Evolutionary conservation across 345 rosid species (phyloP), one percentile per base, ranked within the genome.

Genomic region (Clarkia xantiana): DNA sequence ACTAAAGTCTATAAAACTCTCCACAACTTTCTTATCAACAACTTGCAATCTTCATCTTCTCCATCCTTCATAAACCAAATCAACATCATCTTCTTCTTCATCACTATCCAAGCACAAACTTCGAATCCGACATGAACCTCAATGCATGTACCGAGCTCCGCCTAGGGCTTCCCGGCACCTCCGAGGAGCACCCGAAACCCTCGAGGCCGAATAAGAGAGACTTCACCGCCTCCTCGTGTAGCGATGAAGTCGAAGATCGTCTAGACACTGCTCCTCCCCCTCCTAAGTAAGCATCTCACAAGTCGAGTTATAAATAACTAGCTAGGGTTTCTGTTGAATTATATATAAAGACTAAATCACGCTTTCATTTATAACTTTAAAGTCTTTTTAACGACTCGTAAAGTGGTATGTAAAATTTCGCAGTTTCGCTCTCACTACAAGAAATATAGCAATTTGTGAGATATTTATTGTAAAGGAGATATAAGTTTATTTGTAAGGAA

Each of bases 111-210:
- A 42, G 36, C 12, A 45, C 71, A 72, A 52, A 34, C 42, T 68
- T 41, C 36, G 67, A 71, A 52, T 53, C 47, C 14, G 62, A 61
- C 45, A 65, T 72, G 3, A 81, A 75, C 61, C 71, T 80, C 49
- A 71, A 64, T 70, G 89, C 74, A 29, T 29, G 36, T 46, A 88
- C 93, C 0, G 95, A 88, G 75, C 76, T 89, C 14, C 74, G 88
- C 45, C 65, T 90, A 38, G 94, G 95, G 19, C 60, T 86, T 56
- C 97, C 94, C 2, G 97, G 95, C 18, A 60, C 70, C 18, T 76
- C 70, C 40, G 68, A 54, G 18, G 62, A 50, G 49, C 15, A 20
- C 41, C 43, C 25, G 67, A 70, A 75, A 43, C 69, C 73, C 14
- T 63, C 72, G 10, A 42, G 47, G 55, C 51, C 22, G 44, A 52